These are phyloP conservation scores for Tulasnella sp. DNA, from an alignment of 768 basidiomycete genomes.

Conservation along the genomic window DNA sequence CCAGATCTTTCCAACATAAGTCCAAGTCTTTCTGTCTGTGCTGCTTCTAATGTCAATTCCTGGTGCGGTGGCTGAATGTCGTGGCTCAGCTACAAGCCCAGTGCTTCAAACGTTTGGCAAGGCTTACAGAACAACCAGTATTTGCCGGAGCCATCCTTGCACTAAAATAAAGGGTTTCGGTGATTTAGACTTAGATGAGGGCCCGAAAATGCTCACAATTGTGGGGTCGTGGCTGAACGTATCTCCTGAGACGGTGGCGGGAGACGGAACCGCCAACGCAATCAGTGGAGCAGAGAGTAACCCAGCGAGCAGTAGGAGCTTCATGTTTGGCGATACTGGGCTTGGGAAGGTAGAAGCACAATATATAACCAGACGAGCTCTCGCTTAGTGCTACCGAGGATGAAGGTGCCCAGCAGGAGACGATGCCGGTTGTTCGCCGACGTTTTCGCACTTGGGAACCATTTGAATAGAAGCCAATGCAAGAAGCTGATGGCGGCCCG, in stretches of 20 bases:
- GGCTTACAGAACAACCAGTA: slow-evolving; percentile 10
- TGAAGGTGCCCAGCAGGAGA: neutral
- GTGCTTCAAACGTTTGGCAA: neutral
- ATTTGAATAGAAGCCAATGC: neutral
- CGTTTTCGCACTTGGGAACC: neutral
- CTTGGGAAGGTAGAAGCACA: neutral
- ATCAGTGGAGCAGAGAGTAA: neutral
- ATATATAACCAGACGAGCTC: neutral
- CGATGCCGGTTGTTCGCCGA: neutral
- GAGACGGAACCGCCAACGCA: neutral
- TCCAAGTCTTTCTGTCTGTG: slow-evolving; percentile 1
- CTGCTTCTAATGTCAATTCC: slow-evolving; percentile 11
- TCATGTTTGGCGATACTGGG: neutral
- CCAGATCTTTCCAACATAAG: neutral
- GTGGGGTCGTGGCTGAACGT: neutral
- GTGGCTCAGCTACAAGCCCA: neutral
- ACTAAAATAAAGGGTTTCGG: neutral
- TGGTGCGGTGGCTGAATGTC: neutral
- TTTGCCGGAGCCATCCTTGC: slow-evolving; percentile 7
- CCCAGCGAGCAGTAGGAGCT: neutral
- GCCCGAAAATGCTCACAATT: neutral
- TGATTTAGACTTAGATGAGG: neutral
- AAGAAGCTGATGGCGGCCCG: neutral
- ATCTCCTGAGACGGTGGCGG: neutral
- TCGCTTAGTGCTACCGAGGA: neutral